Conservation (phyloP, 116 monocot species). For the Trichopus zeylanicus region DNA sequence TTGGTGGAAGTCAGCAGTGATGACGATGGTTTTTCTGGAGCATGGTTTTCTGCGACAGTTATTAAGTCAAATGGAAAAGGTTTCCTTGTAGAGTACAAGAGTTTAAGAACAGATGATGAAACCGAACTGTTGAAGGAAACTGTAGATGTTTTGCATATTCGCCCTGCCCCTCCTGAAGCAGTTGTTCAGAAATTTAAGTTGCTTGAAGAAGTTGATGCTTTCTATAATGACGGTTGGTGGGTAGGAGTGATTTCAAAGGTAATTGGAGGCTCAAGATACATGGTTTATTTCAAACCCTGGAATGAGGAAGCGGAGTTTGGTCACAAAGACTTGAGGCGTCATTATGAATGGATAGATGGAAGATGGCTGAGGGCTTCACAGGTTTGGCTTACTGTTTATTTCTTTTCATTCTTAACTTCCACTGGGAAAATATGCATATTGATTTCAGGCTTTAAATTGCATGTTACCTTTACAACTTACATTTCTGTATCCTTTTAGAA, state of each 20-base stretch:
- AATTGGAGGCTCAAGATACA: conserved; percentile 23
- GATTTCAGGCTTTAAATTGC: no score
- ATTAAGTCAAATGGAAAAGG: conserved; percentile 21
- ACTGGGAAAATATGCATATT: no score
- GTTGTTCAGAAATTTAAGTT: conserved; percentile 25
- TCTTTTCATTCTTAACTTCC: no score
- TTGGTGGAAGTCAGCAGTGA: conserved; percentile 71
- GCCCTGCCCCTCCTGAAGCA: conserved; percentile 38
- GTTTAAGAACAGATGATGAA: conserved; percentile 53
- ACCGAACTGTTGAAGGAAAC: conserved; percentile 37
- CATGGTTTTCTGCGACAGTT: conserved; percentile 55
- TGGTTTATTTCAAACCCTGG: conserved; percentile 65
- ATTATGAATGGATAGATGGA: conserved; percentile 58
- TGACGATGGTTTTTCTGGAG: conserved; percentile 66
- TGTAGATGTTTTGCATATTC: conserved; percentile 46
- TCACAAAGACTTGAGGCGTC: conserved; percentile 45
- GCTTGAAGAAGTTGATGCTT: conserved; percentile 78
- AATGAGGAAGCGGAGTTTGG: conserved; percentile 47
- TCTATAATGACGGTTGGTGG: conserved; percentile 79
- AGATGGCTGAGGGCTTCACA: conserved; percentile 51
- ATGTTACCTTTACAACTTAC: no score
- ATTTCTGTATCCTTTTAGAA: no score
- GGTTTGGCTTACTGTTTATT: conserved; percentile 18
- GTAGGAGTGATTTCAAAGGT: conserved; percentile 69
- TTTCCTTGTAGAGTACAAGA: conserved; percentile 54